These are phyloP conservation scores for Paecilomyces sp. DNA, from an alignment of 2,329 filamentous ascomycete species.

Conservation along the genomic window DNA sequence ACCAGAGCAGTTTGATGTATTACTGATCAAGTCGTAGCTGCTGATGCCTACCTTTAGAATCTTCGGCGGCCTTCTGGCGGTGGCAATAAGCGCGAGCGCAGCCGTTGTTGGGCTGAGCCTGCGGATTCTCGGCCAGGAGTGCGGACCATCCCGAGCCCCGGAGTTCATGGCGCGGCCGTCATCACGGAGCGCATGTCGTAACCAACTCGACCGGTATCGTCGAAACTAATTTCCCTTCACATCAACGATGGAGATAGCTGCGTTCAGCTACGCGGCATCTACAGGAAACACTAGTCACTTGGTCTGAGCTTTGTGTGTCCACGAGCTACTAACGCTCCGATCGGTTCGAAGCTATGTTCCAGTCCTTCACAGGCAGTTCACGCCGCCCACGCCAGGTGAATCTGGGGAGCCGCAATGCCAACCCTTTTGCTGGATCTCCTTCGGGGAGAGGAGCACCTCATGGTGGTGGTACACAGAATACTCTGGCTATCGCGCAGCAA, in stretches of 20 bases:
- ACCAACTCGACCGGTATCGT: background rate
- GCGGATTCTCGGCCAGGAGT: background rate
- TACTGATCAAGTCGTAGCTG: background rate
- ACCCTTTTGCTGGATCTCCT: constrained; percentile 64
- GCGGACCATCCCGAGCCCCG: background rate
- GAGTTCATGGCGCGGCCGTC: background rate
- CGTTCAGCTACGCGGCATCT: background rate
- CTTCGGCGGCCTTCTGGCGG: background rate
- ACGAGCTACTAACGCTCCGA: constrained; percentile 2
- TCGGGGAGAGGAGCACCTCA: constrained; percentile 50
- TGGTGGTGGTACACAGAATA: constrained; percentile 62
- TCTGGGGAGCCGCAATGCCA: constrained; percentile 74
- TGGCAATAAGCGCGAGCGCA: background rate
- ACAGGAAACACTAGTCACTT: background rate
- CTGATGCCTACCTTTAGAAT: background rate
- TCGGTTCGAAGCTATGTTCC: constrained; percentile 59
- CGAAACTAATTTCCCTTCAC: background rate
- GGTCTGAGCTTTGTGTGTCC: background rate
- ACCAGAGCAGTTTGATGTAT: background rate
- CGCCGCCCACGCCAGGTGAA: constrained; percentile 87
- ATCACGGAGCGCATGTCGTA: background rate
- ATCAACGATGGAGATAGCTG: background rate
- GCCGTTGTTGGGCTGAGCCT: background rate
- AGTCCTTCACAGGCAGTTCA: constrained; percentile 82
- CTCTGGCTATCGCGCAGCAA: constrained; percentile 78